These are phyloP conservation scores for Phlebopus sp. DNA, from an alignment of 1,284 basidiomycete species.

Conservation along the genomic window DNA sequence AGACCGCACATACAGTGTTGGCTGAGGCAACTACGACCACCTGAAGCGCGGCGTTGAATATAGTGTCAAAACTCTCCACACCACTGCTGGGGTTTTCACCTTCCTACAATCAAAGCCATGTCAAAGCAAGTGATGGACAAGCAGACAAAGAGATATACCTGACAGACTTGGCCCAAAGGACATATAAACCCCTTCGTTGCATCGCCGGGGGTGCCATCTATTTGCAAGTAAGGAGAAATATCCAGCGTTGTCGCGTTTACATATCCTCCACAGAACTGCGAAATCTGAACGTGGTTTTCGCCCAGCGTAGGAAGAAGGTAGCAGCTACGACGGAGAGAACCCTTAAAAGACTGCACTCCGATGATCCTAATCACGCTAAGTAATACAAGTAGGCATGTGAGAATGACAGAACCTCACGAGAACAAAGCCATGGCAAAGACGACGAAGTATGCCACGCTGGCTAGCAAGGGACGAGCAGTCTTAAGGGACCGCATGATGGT, in stretches of 20 bases:
- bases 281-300: constrained; percentile 44
- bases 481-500: constrained; percentile 96
- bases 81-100: constrained; percentile 67
- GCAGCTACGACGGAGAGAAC: constrained; percentile 72
- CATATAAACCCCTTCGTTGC: constrained; percentile 76
- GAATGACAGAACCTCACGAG: constrained; percentile 51
- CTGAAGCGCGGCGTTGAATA: constrained; percentile 81
- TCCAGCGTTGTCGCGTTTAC: constrained; percentile 57
- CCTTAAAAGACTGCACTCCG: constrained; percentile 87
- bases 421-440: constrained; percentile 89
- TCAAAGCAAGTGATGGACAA: neutral
- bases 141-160: constrained; percentile 39
- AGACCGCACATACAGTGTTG: constrained; percentile 53
- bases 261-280: constrained; percentile 77
- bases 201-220: constrained; percentile 34
- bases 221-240: constrained; percentile 45
- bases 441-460: constrained; percentile 89
- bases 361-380: constrained; percentile 62
- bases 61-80: constrained; percentile 87
- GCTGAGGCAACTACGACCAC: constrained; percentile 85
- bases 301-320: constrained; percentile 51
- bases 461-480: constrained; percentile 82
- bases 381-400: constrained; percentile 2
- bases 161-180: constrained; percentile 77
- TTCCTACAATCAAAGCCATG: constrained; percentile 41